Conservation (phyloP, 306 rosid genomes). For the Bauhinia variegata region DNA sequence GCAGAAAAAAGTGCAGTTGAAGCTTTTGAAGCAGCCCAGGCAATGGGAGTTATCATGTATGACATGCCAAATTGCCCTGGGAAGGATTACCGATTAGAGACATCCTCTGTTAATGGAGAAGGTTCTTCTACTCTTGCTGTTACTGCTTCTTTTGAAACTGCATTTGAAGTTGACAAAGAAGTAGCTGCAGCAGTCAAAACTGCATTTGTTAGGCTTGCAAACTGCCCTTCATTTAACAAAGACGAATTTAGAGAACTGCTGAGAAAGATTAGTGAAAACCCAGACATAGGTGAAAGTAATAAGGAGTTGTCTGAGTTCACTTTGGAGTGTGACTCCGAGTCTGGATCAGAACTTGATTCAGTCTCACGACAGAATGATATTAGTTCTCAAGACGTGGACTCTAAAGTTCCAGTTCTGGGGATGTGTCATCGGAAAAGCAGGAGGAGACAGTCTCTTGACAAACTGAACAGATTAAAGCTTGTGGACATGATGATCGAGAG, state of each 20-base stretch:
- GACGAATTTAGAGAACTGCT: constrained; percentile 76
- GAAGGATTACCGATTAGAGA: constrained; percentile 66
- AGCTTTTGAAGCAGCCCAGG: constrained; percentile 87
- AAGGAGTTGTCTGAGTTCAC: constrained; percentile 52
- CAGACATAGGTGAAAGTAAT: constrained; percentile 60
- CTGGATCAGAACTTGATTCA: constrained; percentile 56
- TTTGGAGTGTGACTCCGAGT: constrained; percentile 63
- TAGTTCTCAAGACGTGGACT: constrained; percentile 45
- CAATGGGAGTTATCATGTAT: constrained; percentile 80
- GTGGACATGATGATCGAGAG: constrained; percentile 75
- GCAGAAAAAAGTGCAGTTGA: constrained; percentile 69
- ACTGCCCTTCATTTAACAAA: constrained; percentile 63
- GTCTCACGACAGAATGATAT: constrained; percentile 40
- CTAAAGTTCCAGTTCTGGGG: constrained; percentile 46
- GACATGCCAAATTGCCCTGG: constrained; percentile 77
- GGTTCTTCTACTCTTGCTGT: constrained; percentile 70
- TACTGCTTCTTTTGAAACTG: constrained; percentile 88
- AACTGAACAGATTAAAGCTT: constrained; percentile 52
- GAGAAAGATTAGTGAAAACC: constrained; percentile 82
- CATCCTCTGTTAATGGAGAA: constrained; percentile 59
- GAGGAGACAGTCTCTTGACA: constrained; percentile 66
- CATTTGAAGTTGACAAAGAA: constrained; percentile 88
- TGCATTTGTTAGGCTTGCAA: constrained; percentile 74
- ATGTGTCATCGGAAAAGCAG: constrained; percentile 52
- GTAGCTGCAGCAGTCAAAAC: constrained; percentile 91